phyloP scores from a whole-genome alignment of 208 protist genomes.

The Zelonia costaricensis region DNA sequence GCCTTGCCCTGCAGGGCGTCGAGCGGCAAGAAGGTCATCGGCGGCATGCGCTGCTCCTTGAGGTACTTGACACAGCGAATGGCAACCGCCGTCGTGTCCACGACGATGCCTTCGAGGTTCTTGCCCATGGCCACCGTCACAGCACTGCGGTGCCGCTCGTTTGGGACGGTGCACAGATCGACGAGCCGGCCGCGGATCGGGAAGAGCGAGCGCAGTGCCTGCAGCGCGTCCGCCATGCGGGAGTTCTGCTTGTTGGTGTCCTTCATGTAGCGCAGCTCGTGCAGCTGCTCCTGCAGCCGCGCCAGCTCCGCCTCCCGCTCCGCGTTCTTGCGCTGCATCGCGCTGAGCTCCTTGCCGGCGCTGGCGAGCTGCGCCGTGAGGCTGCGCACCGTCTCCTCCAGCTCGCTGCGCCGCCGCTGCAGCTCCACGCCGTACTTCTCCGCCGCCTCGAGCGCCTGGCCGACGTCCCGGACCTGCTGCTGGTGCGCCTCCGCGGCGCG shows the following conservation, averaged over 20 bases:
- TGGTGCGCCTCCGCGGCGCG: conserved; percentile 47
- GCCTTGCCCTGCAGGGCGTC: conserved; percentile 87
- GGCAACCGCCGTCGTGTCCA: conserved; percentile 93
- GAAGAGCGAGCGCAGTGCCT: conserved; percentile 90
- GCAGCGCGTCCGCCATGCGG: conserved; percentile 82
- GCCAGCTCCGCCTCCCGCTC: conserved; percentile 82
- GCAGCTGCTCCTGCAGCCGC: conserved; percentile 88
- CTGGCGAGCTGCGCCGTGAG: conserved; percentile 46
- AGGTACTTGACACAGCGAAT: conserved; percentile 96
- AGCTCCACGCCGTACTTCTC: conserved; percentile 48
- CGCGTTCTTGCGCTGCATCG: conserved; percentile 58
- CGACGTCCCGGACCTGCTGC: conserved; percentile 53
- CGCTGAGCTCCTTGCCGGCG: conserved; percentile 34
- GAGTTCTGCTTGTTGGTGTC: conserved; percentile 79
- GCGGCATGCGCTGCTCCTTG: conserved; percentile 93
- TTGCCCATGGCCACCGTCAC: conserved; percentile 96
- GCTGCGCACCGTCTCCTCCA: conserved; percentile 34
- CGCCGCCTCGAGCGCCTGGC: conserved; percentile 37
- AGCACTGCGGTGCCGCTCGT: conserved; percentile 92
- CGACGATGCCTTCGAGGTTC: conserved; percentile 96
- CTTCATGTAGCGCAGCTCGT: conserved; percentile 82
- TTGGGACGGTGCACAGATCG: conserved; percentile 93
- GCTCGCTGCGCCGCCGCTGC: conserved; percentile 50
- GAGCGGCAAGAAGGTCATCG: conserved; percentile 97
- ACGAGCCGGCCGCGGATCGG: conserved; percentile 89